Evolutionary conservation across 2,329 filamentous ascomycete genomes (phyloP).

Genomic region (Phialocephala subalpina): DNA sequence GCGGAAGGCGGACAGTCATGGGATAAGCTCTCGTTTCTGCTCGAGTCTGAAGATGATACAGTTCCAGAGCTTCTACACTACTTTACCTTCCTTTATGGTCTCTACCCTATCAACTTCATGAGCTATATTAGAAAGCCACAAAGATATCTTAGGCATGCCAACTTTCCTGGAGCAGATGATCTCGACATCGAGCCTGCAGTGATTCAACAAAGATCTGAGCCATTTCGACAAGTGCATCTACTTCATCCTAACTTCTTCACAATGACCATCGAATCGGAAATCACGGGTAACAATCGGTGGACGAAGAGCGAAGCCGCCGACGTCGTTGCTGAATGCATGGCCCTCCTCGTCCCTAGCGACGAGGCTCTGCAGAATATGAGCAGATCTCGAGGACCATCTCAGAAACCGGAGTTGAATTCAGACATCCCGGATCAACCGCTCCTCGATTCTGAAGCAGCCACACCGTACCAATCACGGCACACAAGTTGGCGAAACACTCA

Average conservation of each 20-base stretch:
- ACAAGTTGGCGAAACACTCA: constrained; percentile 63
- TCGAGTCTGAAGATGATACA: constrained; percentile 67
- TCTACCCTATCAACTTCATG: constrained; percentile 88
- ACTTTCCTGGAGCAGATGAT: constrained; percentile 74
- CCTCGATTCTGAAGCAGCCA: constrained; percentile 33
- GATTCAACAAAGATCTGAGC: constrained; percentile 78
- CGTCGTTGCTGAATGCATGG: constrained; percentile 81
- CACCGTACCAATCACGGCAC: constrained; percentile 40
- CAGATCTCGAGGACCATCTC: constrained; percentile 27
- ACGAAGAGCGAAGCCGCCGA: constrained; percentile 82
- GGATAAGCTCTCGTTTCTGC: constrained; percentile 69
- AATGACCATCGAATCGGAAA: constrained; percentile 80
- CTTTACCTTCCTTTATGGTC: constrained; percentile 83
- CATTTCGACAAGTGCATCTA: constrained; percentile 75
- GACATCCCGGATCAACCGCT: constrained; percentile 42
- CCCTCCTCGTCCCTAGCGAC: constrained; percentile 57
- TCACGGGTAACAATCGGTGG: constrained; percentile 79
- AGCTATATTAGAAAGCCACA: constrained; percentile 86
- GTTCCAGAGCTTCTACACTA: constrained; percentile 76
- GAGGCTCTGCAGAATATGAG: constrained; percentile 27
- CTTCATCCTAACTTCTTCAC: constrained; percentile 87
- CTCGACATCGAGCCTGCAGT: constrained; percentile 81
- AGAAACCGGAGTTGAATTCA: constrained; percentile 33
- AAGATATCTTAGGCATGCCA: constrained; percentile 77
- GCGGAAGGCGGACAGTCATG: constrained; percentile 56